Base-by-base conservation (phyloP, 306 rosid species). In the Gastrolobium bilobum region DNA sequence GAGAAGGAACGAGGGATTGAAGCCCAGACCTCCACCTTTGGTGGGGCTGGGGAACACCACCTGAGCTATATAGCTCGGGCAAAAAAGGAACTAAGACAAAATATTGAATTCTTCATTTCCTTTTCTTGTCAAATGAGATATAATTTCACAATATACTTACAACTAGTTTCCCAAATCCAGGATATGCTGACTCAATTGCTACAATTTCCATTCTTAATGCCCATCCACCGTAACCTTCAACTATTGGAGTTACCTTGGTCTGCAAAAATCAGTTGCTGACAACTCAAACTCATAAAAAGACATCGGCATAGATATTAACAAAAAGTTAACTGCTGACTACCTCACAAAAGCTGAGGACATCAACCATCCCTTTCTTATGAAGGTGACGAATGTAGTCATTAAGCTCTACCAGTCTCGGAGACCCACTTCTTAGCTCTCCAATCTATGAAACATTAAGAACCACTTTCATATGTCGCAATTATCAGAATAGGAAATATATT, bases 141-240 rank as follows among this genome's bases (percentile, higher is more conserved):
- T 54, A 64, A 47, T 67, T 72, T 79, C 46, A 64, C 68, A 8
- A 72, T 58, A 79, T 84, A 93, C 99, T 95, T 79, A 93, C 99
- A 75, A 95, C 97, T 34, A 95, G 91, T 81, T 93, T 98, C 68
- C 99, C 99, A 47, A 87, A 95, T 76, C 99, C 99, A 38, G 99
- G 97, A 89, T 93, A 93, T 67, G 99, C 99, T 13, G 99, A 95
- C 85, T 95, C 99, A 69, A 95, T 92, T 35, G 99, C 90, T 73
- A 95, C 99, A 82, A 95, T 91, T 90, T 95, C 99, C 88, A 84
- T 82, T 52, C 98, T 89, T 33, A 95, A 85, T 78, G 99, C 99
- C 98, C 99, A 95, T 90, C 99, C 98, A 83, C 99, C 99, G 78
- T 93, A 95, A 57, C 96, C 99, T 89, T 95, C 97, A 62, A 95